Base-by-base conservation (phyloP, 495 filamentous ascomycete genomes). In the Aspergillus olivimuriae region DNA sequence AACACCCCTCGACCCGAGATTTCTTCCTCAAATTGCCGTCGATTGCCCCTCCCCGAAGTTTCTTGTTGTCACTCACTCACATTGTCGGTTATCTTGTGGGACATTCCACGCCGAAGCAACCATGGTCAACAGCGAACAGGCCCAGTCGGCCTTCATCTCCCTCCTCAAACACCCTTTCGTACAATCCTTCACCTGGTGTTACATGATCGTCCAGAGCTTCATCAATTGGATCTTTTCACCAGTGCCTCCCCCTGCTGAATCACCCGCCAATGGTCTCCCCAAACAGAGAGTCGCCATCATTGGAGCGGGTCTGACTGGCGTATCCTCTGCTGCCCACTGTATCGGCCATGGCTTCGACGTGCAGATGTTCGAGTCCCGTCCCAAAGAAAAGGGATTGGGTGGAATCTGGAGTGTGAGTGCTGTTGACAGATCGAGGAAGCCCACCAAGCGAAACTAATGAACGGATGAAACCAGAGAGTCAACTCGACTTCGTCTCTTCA, bases 261-360 rank as follows among this genome's bases (percentile, higher is more conserved):
- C 71, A 1, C 48, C 58, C 4, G 61, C 83, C 22, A 58, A 69
- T 23, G 65, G 78, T 19, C 34, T 62, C 16, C 59, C 57, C 4
- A 54, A 57, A 17, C 86, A 84, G 30, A 79, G 77, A 44, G 75
- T 92, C 39, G 87, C 87, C n/a, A 66, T 92, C 35, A 87, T 92
- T 48, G 88, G 87, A 4, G 84, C 87, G 17, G 87, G 88, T 6
- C 64, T 94, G 33, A 94, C 87, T 0, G 88, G 88, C 31, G 78
- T 94, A 2, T 87, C 85, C 1, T 78, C 85, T 6, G 88, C 88
- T 4, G 80, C 84, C 4, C 87, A 94, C 61, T 90, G 86, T 62
- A 78, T 91, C 21, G 87, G 86, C 10, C 86, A 94, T 79, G 85
- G 87, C 35, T 89, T 90, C 44, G 86, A 92, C 56, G 82, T 87